Base-by-base conservation (phyloP, 2,329 filamentous ascomycete genomes). In the Curvularia sp. region DNA sequence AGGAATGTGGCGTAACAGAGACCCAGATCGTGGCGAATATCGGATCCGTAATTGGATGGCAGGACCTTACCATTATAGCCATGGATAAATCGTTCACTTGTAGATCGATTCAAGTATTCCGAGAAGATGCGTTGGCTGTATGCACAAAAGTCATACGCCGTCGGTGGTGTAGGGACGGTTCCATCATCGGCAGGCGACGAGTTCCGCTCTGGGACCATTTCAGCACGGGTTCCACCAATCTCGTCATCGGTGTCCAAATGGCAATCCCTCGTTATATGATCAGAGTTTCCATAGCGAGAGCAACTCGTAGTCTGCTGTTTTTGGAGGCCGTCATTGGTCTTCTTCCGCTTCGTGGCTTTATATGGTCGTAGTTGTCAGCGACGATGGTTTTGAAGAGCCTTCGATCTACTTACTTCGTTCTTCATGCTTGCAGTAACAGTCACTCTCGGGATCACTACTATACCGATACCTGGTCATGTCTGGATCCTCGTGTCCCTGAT, bases 1-100 rank as follows among this genome's bases (percentile, higher is more conserved):
- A 55, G 55, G 18, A 63, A 65, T 0, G 62, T 63, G 7, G 51
- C 13, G 41, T 57, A 61, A 39, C 62, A 65, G 12, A 65, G 35
- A 1, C 62, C 62, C 2, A 65, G 48, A 2, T 65, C 62, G 13
- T 55, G 53, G 13, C 12, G 42, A 7, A 33, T 22, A 13, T 38
- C 33, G 3, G 57, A 52, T 6, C 60, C 62, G 15, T 65, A 65
- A 2, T 39, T 33, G 2, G 46, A 35, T 0, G 60, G 57, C 0
- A 15, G 38, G 1, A 55, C 26, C 31, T 65, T 65, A 2, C 62
- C 62, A 38, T 61, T 61, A 7, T 8, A 13, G 1, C 49, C 57
- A 24, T 55, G 53, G 41, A 53, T 0, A 15, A 60, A 60, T 3
- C 44, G 42, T 18, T 56, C n/a, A 1, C 35, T 1, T 4, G n/a